These are phyloP conservation scores for Hysterium pulicare DNA, from an alignment of 2,329 filamentous ascomycete species.

Conservation along the genomic window DNA sequence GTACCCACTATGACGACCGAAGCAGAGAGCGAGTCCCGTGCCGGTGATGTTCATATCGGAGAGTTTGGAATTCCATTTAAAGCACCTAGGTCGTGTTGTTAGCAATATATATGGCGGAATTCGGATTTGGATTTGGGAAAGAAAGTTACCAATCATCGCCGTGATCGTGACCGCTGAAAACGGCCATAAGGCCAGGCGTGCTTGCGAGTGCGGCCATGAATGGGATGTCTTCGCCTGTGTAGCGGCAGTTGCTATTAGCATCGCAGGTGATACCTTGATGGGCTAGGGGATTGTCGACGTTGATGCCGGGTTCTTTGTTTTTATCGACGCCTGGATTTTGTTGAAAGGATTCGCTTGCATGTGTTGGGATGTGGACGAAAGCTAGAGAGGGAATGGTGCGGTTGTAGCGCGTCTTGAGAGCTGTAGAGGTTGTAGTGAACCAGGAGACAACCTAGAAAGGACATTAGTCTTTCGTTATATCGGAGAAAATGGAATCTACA, in stretches of 20 bases:
- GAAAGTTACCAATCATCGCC: constrained; percentile 18
- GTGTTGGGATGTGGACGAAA: constrained; percentile 55
- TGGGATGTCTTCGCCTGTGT: constrained; percentile 50
- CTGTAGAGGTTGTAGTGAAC: constrained; percentile 39
- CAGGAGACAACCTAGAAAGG: constrained; percentile 38
- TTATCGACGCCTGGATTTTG: constrained; percentile 38
- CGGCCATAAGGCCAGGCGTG: constrained; percentile 53
- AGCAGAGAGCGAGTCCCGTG: constrained; percentile 51
- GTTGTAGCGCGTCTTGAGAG: constrained; percentile 27
- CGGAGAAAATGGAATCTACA: background rate
- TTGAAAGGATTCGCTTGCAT: constrained; percentile 43
- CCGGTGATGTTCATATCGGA: constrained; percentile 33
- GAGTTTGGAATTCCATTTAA: constrained; percentile 37
- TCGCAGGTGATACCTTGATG: constrained; percentile 42
- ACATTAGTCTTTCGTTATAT: background rate
- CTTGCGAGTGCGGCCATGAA: constrained; percentile 62
- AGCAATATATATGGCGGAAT: too few species aligned
- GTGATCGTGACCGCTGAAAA: constrained; percentile 67
- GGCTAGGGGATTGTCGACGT: constrained; percentile 41
- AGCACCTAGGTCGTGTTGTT: constrained; percentile 35
- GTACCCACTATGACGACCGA: constrained; percentile 65
- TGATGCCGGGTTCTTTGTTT: constrained; percentile 45
- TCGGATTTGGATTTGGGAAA: too few species aligned
- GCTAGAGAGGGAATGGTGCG: constrained; percentile 48
- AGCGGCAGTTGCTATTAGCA: constrained; percentile 25